Evolutionary conservation across 2,329 filamentous ascomycete species (phyloP).

Genomic region (Fusarium sp.): DNA sequence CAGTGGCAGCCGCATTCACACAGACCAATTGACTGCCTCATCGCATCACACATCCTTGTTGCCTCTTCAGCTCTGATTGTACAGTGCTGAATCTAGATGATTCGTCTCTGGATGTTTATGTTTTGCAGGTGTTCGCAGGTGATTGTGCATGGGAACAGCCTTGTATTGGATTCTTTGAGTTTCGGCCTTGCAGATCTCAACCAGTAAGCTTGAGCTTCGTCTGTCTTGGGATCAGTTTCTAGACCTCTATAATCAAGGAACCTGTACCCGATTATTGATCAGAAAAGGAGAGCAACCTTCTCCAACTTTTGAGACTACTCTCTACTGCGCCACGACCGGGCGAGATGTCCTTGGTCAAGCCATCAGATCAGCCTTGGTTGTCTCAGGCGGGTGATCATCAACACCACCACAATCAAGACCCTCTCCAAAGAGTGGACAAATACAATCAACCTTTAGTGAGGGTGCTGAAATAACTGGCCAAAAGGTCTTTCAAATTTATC

Average conservation of each 20-base stretch:
- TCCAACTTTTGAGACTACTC: constrained; percentile 8
- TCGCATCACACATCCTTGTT: constrained; percentile 23
- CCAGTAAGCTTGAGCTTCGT: constrained; percentile 4
- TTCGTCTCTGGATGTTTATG: neutral
- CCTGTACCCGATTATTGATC: constrained; percentile 9
- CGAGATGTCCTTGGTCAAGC: constrained; percentile 22
- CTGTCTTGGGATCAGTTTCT: constrained; percentile 14
- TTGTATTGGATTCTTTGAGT: constrained; percentile 8
- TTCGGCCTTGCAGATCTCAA: constrained; percentile 8
- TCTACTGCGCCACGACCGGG: constrained; percentile 25
- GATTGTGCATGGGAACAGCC: constrained; percentile 2
- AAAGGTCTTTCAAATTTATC: neutral
- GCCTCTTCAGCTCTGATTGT: constrained; percentile 10
- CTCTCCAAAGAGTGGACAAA: neutral
- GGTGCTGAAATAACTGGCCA: neutral
- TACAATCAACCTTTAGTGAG: neutral
- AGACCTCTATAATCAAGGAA: constrained; percentile 5
- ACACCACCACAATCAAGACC: constrained; percentile 30
- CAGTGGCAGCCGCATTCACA: constrained; percentile 12
- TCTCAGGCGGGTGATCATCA: constrained; percentile 43
- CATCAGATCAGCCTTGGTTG: constrained; percentile 36
- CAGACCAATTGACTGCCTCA: constrained; percentile 18
- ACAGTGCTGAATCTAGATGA: constrained; percentile 1
- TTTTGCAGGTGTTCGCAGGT: constrained; percentile 31
- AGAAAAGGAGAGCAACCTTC: neutral